phyloP scores from a whole-genome alignment of 208 protist species.

The Blastocrithidia nonstop region DNA sequence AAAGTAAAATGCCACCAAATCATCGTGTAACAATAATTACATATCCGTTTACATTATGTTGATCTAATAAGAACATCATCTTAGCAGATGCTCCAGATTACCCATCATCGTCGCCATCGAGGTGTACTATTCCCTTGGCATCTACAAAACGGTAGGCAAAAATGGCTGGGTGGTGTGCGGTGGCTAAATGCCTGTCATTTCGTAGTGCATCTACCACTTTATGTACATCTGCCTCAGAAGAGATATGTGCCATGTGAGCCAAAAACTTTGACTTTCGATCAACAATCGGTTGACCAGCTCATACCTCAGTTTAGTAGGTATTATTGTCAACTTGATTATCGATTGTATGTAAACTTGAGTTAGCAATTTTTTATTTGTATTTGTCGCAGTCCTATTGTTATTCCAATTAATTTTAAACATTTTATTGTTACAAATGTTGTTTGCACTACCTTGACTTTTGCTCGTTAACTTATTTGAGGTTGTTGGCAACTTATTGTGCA shows the following conservation, averaged over 20 bases:
- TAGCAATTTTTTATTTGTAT: no score
- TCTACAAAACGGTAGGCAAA: conserved; percentile 87
- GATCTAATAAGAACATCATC: conserved; percentile 80
- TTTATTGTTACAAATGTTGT: conserved; percentile 3
- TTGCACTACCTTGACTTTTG: no score
- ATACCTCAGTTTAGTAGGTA: conserved; percentile 15
- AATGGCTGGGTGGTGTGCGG: conserved; percentile 84
- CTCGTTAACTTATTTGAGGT: no score
- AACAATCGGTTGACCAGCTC: conserved; percentile 29
- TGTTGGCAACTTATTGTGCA: no score
- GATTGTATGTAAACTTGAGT: no score
- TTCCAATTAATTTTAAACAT: conserved; percentile 1
- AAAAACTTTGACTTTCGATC: conserved; percentile 83
- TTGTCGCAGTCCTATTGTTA: not conserved
- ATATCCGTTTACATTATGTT: conserved; percentile 64
- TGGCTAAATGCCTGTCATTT: conserved; percentile 38
- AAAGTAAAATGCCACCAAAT: conserved; percentile 91
- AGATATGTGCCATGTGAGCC: conserved; percentile 66
- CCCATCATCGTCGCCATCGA: conserved; percentile 89
- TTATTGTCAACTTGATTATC: no score
- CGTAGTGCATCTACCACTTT: conserved; percentile 43
- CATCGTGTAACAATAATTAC: conserved; percentile 89
- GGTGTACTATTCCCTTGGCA: conserved; percentile 32
- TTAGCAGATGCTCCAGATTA: conserved; percentile 73
- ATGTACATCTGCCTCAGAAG: conserved; percentile 21